Base-by-base conservation (phyloP, 805 yeast genomes). In the Pichia nanzhaoensis region DNA sequence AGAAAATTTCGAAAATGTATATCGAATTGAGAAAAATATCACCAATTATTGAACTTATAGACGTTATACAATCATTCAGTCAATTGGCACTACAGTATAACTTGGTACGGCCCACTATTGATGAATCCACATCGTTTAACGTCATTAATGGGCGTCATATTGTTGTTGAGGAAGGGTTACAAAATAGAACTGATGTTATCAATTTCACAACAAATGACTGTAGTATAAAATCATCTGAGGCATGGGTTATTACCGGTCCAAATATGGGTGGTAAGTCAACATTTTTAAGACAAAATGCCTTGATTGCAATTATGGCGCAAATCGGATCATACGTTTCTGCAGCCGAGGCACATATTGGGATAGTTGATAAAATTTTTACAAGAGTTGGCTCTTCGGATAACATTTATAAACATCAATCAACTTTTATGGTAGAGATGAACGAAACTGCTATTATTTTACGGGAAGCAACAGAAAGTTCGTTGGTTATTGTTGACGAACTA, bases 371-470 rank as follows among this genome's bases (percentile, higher is more conserved):
- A 43, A 77, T 88, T 0, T 85, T 82, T 56, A 81, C 93, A 19
- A 69, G 96, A 22, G 80, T 87, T 57, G 89, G 89, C 2, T 89
- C 96, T 0, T 82, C 87, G 0, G 96, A 89, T 64, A 87, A 87
- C 55, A 73, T 89, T 22, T 76, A 77, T 48, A 73, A 78, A 39
- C 89, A 89, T 35, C 77, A 83, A 55, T 83, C 93, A n/a, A 88
- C 96, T 0, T 89, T 89, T 56, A 86, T 88, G 95, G 86, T 84
- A 14, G 96, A 89, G 55, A 87, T 89, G 95, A 71, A 81, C 34
- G 96, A 89, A 59, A 83, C 95, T 2, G 77, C 87, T 2, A 65
- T 70, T 37, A 87, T 89, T 31, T 59, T 89, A 32, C 67, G 74
- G 33, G 74, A 77, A 36, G 82, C 95, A 8, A 82, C 93, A 0